Evolutionary conservation across 257 asterid species (phyloP).

Genomic region (Jacaranda mimosifolia): DNA sequence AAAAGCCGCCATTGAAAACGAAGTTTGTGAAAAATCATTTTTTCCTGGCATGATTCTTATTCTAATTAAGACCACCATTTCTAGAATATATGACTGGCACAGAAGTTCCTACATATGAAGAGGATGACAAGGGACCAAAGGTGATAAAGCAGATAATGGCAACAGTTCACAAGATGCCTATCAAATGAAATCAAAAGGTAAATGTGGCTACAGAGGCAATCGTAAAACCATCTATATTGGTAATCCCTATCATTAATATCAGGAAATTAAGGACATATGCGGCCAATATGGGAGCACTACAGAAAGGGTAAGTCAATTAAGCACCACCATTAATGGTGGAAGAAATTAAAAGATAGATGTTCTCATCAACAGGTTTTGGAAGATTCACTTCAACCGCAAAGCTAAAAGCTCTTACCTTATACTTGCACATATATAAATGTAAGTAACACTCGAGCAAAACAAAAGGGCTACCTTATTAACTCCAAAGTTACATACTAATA

Average conservation of each 20-base stretch:
- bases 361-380: background rate
- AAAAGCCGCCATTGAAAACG: background rate
- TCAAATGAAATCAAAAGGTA: conserved; percentile 8
- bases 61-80: conserved; percentile 23
- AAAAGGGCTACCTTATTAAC: background rate
- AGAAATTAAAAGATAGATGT: conserved; percentile 18
- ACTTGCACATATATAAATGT: background rate
- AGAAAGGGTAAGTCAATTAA: conserved; percentile 3
- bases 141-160: conserved; percentile 9
- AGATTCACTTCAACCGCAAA: conserved; percentile 1
- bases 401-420: background rate
- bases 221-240: background rate
- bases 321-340: conserved; percentile 44
- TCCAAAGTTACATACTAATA: background rate
- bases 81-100: no score
- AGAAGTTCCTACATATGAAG: background rate
- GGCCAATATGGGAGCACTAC: conserved; percentile 25
- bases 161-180: conserved; percentile 21
- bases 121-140: background rate
- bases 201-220: conserved; percentile 23
- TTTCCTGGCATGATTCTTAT: conserved; percentile 17
- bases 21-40: background rate
- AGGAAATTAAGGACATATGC: conserved; percentile 15
- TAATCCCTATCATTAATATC: conserved; percentile 15
- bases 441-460: background rate